phyloP scores from a whole-genome alignment of 371 early-diverging fungal genomes.

The Ordospora colligata region DNA sequence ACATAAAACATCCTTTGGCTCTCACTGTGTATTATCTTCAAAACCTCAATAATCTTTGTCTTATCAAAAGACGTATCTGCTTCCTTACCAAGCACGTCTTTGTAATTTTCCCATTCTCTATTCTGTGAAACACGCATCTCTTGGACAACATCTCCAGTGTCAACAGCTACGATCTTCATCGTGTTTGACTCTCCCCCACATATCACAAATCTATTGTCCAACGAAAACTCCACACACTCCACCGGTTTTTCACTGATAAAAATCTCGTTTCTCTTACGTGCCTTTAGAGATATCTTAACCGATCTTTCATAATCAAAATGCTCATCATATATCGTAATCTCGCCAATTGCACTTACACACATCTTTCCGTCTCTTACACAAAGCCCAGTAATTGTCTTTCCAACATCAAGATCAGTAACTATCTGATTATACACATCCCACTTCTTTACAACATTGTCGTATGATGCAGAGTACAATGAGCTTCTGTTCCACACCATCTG shows the following conservation, averaged over 20 bases:
- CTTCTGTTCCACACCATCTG: constrained; percentile 10
- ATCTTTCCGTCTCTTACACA: constrained; percentile 18
- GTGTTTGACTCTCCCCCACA: constrained; percentile 39
- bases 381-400: constrained; percentile 22
- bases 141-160: constrained; percentile 22
- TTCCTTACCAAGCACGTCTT: constrained; percentile 24
- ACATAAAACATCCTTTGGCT: constrained; percentile 16
- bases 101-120: constrained; percentile 48
- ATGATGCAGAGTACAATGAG: constrained; percentile 27
- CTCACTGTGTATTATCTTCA: constrained; percentile 22
- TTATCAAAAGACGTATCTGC: constrained; percentile 27
- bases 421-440: constrained; percentile 23
- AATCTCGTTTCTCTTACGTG: constrained; percentile 42
- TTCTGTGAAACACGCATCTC: constrained; percentile 29
- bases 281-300: not conserved
- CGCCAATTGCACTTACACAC: constrained; percentile 15
- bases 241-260: constrained; percentile 39
- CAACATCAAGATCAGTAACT: not conserved
- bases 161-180: constrained; percentile 25
- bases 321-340: constrained; percentile 35
- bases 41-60: constrained; percentile 34
- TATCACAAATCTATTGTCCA: constrained; percentile 28
- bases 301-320: constrained; percentile 31
- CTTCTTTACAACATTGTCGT: constrained; percentile 35
- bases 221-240: constrained; percentile 26